These are phyloP conservation scores for Plasmodium knowlesi DNA, from an alignment of 169 alveolate species.

Conservation along the genomic window DNA sequence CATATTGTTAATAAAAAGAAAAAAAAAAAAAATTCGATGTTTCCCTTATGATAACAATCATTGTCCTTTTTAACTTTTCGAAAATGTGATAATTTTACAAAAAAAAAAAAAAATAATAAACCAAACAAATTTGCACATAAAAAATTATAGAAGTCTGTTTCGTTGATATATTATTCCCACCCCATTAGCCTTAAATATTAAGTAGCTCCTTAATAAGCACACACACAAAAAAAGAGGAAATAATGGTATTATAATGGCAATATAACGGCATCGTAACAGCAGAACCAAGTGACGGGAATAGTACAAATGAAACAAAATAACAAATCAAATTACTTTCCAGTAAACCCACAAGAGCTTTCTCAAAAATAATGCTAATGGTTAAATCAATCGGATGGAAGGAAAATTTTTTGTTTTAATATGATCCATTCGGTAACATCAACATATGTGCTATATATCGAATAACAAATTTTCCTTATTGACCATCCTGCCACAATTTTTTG, in stretches of 20 bases:
- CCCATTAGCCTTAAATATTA: neutral
- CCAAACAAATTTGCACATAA: neutral
- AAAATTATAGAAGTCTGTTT: neutral
- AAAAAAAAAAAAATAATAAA: neutral
- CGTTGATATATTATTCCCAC: neutral
- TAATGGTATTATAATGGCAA: neutral
- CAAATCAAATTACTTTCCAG: neutral
- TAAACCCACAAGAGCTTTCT: neutral
- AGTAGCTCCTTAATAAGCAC: neutral
- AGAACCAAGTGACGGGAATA: neutral
- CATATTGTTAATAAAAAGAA: neutral
- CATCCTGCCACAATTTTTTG: neutral
- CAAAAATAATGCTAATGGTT: neutral
- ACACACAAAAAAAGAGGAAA: neutral
- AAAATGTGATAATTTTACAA: neutral
- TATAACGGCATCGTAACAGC: neutral
- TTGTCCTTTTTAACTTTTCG: neutral
- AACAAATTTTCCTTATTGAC: neutral
- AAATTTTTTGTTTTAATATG: neutral
- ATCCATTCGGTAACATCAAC: neutral
- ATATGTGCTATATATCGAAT: neutral
- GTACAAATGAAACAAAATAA: neutral
- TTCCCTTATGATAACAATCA: neutral
- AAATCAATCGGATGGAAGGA: neutral
- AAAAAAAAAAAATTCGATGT: neutral